Conservation (phyloP, 1,139 yeast species). For the Candida pseudoviswanathii region DNA sequence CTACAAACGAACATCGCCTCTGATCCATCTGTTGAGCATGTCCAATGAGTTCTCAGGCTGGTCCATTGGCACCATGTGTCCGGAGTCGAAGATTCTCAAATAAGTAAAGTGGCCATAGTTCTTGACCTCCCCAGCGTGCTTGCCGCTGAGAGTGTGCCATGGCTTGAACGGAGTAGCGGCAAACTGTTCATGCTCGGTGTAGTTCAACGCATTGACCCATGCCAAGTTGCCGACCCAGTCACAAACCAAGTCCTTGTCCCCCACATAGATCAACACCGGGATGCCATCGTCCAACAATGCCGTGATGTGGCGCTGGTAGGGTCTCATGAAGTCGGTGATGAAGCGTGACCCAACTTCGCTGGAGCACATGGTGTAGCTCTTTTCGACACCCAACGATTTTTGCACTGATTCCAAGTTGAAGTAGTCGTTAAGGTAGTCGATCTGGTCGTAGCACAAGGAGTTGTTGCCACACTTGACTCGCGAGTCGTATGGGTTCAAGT, state of each 20-base stretch:
- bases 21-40: conserved; percentile 47
- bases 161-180: conserved; percentile 34
- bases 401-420: conserved; percentile 42
- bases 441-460: conserved; percentile 63
- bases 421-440: conserved; percentile 32
- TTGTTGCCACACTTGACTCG: conserved; percentile 77
- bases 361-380: conserved; percentile 77
- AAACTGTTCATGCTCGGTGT: conserved; percentile 61
- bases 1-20: conserved; percentile 20
- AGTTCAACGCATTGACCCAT: conserved; percentile 68
- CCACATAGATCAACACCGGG: conserved; percentile 77
- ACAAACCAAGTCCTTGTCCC: conserved; percentile 83
- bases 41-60: conserved; percentile 47
- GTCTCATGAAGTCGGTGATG: conserved; percentile 78
- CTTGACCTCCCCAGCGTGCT: conserved; percentile 46
- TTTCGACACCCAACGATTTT: conserved; percentile 80
- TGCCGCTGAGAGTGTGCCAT: conserved; percentile 37
- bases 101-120: conserved; percentile 45
- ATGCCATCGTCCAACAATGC: conserved; percentile 55
- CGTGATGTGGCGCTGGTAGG: conserved; percentile 68
- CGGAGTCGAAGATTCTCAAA: conserved; percentile 48
- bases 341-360: conserved; percentile 77
- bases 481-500: conserved; percentile 90
- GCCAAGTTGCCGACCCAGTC: conserved; percentile 84
- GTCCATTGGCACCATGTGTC: conserved; percentile 53